Percentiles rank a stretch among this genome's conserved stretches.
Conservation (phyloP, 352 stramenopile species). For the Elongisporangium undulatum region DNA sequence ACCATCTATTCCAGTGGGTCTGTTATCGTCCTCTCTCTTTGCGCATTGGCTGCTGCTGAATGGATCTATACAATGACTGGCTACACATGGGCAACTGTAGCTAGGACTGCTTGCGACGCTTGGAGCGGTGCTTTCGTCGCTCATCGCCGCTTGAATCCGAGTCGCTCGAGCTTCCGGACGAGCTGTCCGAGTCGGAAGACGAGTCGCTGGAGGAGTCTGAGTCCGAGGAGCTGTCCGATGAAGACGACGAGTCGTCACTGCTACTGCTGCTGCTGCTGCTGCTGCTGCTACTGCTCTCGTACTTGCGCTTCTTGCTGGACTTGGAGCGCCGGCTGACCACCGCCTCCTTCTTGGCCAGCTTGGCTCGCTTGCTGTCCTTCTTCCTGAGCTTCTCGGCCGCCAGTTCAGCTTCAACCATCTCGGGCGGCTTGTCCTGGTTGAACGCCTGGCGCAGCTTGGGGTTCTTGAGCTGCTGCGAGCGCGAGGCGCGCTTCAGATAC, state of each 20-base stretch:
- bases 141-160: conserved; percentile 10
- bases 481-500: conserved; percentile 74
- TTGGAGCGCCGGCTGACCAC: background rate
- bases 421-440: conserved; percentile 70
- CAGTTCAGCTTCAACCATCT: conserved; percentile 18
- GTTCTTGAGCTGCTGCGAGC: conserved; percentile 76
- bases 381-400: conserved; percentile 9
- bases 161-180: conserved; percentile 13
- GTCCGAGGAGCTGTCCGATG: conserved; percentile 27
- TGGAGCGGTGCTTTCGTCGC: conserved; percentile 11
- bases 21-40: background rate
- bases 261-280: conserved; percentile 28
- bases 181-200: conserved; percentile 16
- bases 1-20: background rate
- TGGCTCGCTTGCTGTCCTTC: conserved; percentile 17
- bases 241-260: conserved; percentile 13
- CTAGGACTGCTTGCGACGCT: background rate
- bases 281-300: conserved; percentile 12
- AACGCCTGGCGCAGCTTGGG: conserved; percentile 78
- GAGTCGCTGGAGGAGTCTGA: conserved; percentile 13
- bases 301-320: conserved; percentile 13
- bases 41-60: background rate
- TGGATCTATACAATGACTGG: background rate
- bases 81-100: background rate
- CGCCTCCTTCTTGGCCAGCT: conserved; percentile 21